These are phyloP conservation scores for Dictyostelium discoideum DNA, from an alignment of 78 protist genomes.

Conservation along the genomic window dicty_2.7 NC_007088.5:7174001-7174500, in stretches of 20 bases:
- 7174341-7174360: neutral
- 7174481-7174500: neutral
- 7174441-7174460: neutral
- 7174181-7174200: neutral
- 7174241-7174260: neutral
- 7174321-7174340: neutral
- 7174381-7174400: neutral
- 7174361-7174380: neutral
- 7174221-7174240: neutral
- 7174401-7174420: neutral
- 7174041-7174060: too few relatives aligned
- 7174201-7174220: neutral
- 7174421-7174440: neutral
- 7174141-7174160: neutral
- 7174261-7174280: neutral
- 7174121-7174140: neutral
- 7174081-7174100: too few relatives aligned
- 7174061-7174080: too few relatives aligned
- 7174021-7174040: neutral
- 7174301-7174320: neutral
- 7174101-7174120: neutral
- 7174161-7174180: neutral
- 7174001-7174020: neutral
- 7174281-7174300: neutral
- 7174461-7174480: too few relatives aligned